A percentile compares a stretch with the other conserved stretches of the same genome.
Conservation (phyloP, 1,284 basidiomycete species). For the Inonotus obliquus region DNA sequence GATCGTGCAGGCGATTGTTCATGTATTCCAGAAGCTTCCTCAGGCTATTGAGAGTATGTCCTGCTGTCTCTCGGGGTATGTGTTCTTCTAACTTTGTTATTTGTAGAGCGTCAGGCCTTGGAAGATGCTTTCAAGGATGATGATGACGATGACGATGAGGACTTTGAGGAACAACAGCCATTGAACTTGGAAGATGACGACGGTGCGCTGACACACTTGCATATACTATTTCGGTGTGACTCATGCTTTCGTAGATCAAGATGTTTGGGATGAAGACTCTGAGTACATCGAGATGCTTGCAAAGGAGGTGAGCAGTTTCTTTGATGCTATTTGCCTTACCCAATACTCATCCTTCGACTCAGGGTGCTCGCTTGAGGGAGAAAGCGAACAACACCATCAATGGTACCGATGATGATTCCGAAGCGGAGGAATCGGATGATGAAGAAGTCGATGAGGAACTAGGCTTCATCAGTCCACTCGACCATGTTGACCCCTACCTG, state of each 20-base stretch:
- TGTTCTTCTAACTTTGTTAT: too few relatives aligned
- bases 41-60: conserved; percentile 61
- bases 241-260: conserved; percentile 15
- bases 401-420: conserved; percentile 44
- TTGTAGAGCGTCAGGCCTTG: conserved; percentile 58
- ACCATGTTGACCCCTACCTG: conserved; percentile 65
- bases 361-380: conserved; percentile 68
- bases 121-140: conserved; percentile 56
- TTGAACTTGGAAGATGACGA: conserved; percentile 72
- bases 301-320: conserved; percentile 51
- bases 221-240: conserved; percentile 10
- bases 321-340: conserved; percentile 7
- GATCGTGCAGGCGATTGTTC: conserved; percentile 65
- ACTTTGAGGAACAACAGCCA: conserved; percentile 46
- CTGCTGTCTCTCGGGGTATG: background rate
- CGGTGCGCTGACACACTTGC: conserved; percentile 34
- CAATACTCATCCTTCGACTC: conserved; percentile 12
- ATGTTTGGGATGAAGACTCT: conserved; percentile 80
- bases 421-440: conserved; percentile 41
- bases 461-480: conserved; percentile 74
- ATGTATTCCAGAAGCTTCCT: conserved; percentile 71
- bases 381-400: conserved; percentile 44
- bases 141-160: conserved; percentile 53
- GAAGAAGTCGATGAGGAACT: conserved; percentile 71
- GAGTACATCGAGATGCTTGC: conserved; percentile 79